Base-by-base conservation (phyloP, 495 filamentous ascomycete genomes). In the Bryoglossum gracile region DNA sequence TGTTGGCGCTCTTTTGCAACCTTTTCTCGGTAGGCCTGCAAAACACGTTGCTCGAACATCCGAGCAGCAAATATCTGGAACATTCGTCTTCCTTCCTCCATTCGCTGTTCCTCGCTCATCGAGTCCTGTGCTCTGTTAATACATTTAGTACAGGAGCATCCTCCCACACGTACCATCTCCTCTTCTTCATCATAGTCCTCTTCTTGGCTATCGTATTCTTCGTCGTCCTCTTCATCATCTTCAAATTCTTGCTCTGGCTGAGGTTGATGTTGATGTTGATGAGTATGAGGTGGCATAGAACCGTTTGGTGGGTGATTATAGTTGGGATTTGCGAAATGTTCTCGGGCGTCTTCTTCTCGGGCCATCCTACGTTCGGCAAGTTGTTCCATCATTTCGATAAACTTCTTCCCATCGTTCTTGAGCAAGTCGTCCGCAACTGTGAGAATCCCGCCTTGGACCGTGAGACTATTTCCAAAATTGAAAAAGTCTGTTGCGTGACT, bases 321-420 rank as follows among this genome's bases (percentile, higher is more conserved):
- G 33, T 61, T 50, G 14, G 58, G 43, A 54, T 74, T 72, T 39
- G 69, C 72, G 55, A 86, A 84, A 62, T 83, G 80, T 49, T 80
- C 84, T 59, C 84, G 82, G 13, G 87, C 87, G 62, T 96, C 89
- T 65, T 92, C 88, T 68, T 98, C 92, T 26, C 92, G 82, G 56
- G 88, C 84, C 90, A 99, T 96, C 54, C 92, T 81, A 49, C 91
- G 85, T 68, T 99, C 94, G 9, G 92, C 94, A 57, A 99, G 78
- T 64, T 96, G 90, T 64, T 99, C 92, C 94, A 99, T 99, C 92
- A 99, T 97, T 66, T 99, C 92, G 66, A 99, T 99, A 72, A 99
- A 99, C 62, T 95, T 94, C 66, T 94, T 95, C 62, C 92, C 92
- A 64, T 99, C 92, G 65, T 99, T 99, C 66, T 97, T 95, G 25